Conservation (phyloP, 495 filamentous ascomycete species). For the Hypoxylon perforatum region DNA sequence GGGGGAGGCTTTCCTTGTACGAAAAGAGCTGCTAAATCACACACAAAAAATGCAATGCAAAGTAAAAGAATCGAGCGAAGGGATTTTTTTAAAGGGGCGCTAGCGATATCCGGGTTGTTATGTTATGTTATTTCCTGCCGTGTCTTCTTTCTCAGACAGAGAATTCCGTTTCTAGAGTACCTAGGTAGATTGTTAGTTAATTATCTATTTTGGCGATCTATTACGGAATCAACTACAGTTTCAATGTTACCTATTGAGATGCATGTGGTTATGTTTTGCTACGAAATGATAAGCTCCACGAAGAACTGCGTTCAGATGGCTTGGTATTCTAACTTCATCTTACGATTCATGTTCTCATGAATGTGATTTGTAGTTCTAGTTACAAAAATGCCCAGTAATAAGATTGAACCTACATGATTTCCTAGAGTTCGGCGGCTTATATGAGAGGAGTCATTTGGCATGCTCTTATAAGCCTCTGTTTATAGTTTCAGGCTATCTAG, state of each 20-base stretch:
- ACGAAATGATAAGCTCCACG: neutral
- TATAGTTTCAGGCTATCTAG: neutral
- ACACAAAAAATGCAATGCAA: neutral
- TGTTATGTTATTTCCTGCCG: conserved; percentile 9
- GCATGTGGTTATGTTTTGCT: neutral
- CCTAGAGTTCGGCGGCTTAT: too few species aligned
- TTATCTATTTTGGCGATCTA: conserved; percentile 8
- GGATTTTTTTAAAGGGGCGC: conserved; percentile 15
- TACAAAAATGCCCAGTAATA: too few species aligned
- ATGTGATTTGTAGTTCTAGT: neutral
- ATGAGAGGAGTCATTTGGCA: too few species aligned
- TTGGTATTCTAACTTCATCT: neutral
- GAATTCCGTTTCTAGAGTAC: neutral
- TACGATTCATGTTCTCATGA: neutral
- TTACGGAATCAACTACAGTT: neutral
- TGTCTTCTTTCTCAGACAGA: neutral
- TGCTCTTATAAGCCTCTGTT: too few species aligned
- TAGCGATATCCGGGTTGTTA: conserved; percentile 35
- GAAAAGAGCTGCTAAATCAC: neutral
- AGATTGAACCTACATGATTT: too few species aligned
- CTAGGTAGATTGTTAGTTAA: conserved; percentile 14
- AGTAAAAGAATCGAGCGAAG: conserved; percentile 18
- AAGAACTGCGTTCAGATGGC: neutral
- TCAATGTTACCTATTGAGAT: neutral
- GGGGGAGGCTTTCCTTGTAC: conserved; percentile 40